Percentiles rank a stretch among this genome's conserved stretches.
These are phyloP conservation scores for Phytophthora palmivora DNA, from an alignment of 352 stramenopile genomes.

Conservation along the genomic window DNA sequence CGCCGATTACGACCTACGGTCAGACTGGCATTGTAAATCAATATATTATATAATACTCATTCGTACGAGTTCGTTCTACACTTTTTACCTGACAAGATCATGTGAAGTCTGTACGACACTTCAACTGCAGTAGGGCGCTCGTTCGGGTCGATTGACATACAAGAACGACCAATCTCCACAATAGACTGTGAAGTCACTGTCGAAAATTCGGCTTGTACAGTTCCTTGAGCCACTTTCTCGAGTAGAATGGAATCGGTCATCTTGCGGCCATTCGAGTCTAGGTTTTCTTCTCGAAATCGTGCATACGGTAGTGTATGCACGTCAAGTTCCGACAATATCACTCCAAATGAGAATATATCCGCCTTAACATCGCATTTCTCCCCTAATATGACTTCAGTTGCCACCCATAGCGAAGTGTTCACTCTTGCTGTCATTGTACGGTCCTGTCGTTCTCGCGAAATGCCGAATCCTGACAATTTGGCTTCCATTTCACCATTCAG, in stretches of 20 bases:
- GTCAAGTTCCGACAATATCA: conserved; percentile 26
- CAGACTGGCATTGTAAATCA: too few species aligned
- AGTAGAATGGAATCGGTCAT: conserved; percentile 25
- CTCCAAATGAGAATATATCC: conserved; percentile 28
- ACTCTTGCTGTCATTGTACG: conserved; percentile 34
- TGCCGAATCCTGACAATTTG: conserved; percentile 70
- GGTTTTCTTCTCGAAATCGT: conserved; percentile 5
- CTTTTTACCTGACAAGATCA: conserved; percentile 1
- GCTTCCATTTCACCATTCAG: conserved; percentile 38
- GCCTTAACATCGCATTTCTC: conserved; percentile 23
- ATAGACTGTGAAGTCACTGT: conserved; percentile 9
- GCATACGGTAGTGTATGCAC: conserved; percentile 21
- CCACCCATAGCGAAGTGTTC: conserved; percentile 25
- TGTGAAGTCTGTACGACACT: conserved; percentile 7
- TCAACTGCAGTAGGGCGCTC: conserved; percentile 10
- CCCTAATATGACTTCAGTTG: conserved; percentile 23
- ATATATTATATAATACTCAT: too few species aligned
- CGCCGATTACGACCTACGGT: too few species aligned
- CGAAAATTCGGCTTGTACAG: conserved; percentile 26
- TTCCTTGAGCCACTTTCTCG: conserved; percentile 24
- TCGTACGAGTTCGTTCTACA: too few species aligned
- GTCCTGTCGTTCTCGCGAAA: conserved; percentile 40
- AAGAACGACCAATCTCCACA: conserved; percentile 17
- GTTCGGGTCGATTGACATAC: conserved; percentile 27
- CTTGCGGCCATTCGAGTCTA: conserved; percentile 23